Evolutionary conservation across 2,329 filamentous ascomycete genomes (phyloP), one percentile per base, ranked within the genome.

Genomic region (Pseudomassariella vexata): DNA sequence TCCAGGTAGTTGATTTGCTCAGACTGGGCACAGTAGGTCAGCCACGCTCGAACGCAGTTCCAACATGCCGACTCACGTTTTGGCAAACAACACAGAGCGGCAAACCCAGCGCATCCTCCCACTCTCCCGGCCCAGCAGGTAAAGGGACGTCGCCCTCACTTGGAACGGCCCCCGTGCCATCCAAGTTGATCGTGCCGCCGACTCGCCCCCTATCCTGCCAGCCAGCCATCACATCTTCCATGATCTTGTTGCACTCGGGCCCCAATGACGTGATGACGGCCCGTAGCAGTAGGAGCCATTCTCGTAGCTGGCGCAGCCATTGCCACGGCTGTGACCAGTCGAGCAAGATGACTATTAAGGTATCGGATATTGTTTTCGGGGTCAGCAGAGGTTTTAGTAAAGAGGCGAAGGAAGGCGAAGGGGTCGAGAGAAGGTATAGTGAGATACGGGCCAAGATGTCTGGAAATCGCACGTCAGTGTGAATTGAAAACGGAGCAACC

Each of bases 31-130:
- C 12, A 11, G 12, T 7, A 21, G 4, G 36, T 54, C 26, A 55
- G 49, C 26, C 35, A 15, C 6, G 5, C 1, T 26, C 15, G 6
- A 12, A 24, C 5, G 24, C 31, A 36, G 50, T 50, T 47, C 47
- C 27, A 32, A n/a, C n/a, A n/a, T n/a, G n/a, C n/a, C n/a, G n/a
- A 59, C 76, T 60, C 58, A 89, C 88, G 55, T 94, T 92, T 57
- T 96, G 89, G 55, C 90, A 95, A n/a, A 96, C 88, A 7, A 98
- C 84, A 51, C 86, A 94, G 22, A 98, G 66, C 0, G 88, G 87
- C 34, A 98, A 62, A 0, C 89, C 89, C 7, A 95, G 63, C 5
- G 81, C 85, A 50, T 94, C 88, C 42, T 94, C 86, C 86, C 89
- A 95, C 60, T 95, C 89, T 34, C 90, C 89, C 1, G 85, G 85